Evolutionary conservation across 148 eudicot species (phyloP), one percentile per base, ranked within the genome.

Genomic region (Cornus controversa): DNA sequence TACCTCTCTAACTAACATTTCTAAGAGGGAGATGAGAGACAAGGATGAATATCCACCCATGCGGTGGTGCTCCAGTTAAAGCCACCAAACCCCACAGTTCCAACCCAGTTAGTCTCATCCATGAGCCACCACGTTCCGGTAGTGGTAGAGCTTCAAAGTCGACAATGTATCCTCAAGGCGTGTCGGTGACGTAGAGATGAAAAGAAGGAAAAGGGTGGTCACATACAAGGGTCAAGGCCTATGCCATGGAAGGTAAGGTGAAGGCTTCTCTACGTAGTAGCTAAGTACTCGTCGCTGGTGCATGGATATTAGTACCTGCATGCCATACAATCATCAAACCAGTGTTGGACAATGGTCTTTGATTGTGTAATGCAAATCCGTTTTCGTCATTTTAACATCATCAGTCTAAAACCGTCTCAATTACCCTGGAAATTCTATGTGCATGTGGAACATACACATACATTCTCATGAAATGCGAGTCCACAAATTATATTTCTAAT

Each of bases 181-280:
- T 0, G 4, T 3, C 8, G 1, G 22, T 22, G 67, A 31, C 8
- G 10, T 50, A 10, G 86, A 79, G 37, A 11, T 78, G 6, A 80
- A 82, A 66, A 77, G 86, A 79, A 85, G 78, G 73, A 77, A 72
- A 26, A 72, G 90, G 62, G n/a, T 89, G 40, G 85, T 71, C 11
- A 70, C 66, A 16, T 85, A 85, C 77, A 80, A 82, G 16, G 67
- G 87, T 24, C 77, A 80, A 82, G 16, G 67, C 89, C 28, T 89
- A 87, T 29, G 70, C 82, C 1, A 74, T 83, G 24, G 80, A 82
- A 82, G 67, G 84, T 65, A 86, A 78, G 64, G 36, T 79, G 36
- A 89, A 82, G 79, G 68, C 67, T 54, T 85, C 90, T 1, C 8
- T 89, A 2, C 79, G 71, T 27, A 82, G 27, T 6, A 71, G 83